Conservation (phyloP, 495 filamentous ascomycete species). For the Lindgomyces ingoldianus region DNA sequence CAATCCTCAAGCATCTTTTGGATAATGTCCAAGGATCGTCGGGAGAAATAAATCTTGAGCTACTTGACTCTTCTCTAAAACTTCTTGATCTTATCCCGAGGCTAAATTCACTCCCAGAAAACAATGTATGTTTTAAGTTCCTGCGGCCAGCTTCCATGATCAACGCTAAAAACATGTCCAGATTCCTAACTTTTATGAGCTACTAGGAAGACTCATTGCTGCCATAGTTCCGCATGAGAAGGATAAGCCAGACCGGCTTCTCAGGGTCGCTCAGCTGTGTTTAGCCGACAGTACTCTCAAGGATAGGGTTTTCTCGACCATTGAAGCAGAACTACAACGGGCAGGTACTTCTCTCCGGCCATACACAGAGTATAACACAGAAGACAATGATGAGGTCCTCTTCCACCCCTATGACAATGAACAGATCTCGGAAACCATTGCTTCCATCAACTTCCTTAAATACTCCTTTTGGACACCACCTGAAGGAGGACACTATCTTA, state of each 20-base stretch:
- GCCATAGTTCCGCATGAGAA: neutral
- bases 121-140: too few species aligned
- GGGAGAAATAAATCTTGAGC: neutral
- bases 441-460: slow-evolving; percentile 20
- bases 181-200: neutral
- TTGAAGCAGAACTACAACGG: neutral
- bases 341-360: neutral
- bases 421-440: neutral
- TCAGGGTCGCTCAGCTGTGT: neutral
- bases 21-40: neutral
- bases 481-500: neutral
- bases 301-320: neutral
- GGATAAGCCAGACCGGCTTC: neutral
- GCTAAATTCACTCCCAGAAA: too few species aligned
- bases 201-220: neutral
- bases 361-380: too few species aligned
- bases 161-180: neutral
- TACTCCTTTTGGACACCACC: slow-evolving; percentile 17
- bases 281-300: neutral
- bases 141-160: neutral
- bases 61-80: neutral
- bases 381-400: too few species aligned
- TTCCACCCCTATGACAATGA: too few species aligned
- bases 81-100: neutral
- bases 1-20: neutral